phyloP scores from a whole-genome alignment of 371 early-diverging fungal species.

The Mucor indicus region DNA sequence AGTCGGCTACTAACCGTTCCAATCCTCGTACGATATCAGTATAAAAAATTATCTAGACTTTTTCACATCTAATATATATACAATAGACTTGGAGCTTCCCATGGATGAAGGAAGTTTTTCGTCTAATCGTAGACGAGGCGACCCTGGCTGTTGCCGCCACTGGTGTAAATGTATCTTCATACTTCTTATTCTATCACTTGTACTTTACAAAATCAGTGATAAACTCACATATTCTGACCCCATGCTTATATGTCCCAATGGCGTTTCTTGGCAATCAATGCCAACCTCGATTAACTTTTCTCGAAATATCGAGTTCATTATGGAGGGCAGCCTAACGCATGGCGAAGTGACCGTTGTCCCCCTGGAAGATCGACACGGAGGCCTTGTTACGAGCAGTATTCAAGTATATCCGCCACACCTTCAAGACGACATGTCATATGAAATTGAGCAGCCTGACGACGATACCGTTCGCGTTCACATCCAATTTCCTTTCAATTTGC shows the following conservation, averaged over 20 bases:
- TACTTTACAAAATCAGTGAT: constrained; percentile 1
- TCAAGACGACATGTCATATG: constrained; percentile 1
- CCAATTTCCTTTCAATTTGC: too few relatives aligned
- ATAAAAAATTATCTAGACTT: too few relatives aligned
- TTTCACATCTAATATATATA: too few relatives aligned
- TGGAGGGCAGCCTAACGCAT: constrained; percentile 7
- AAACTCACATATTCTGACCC: background rate
- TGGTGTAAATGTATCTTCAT: constrained; percentile 14
- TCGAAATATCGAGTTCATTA: constrained; percentile 3
- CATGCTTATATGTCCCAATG: background rate
- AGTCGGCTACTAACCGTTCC: too few relatives aligned
- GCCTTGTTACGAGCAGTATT: constrained; percentile 1
- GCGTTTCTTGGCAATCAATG: constrained; percentile 6
- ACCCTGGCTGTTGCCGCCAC: constrained; percentile 10
- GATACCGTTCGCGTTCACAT: too few relatives aligned
- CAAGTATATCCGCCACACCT: background rate
- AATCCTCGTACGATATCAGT: too few relatives aligned
- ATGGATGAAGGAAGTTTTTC: too few relatives aligned
- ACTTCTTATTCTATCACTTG: constrained; percentile 4
- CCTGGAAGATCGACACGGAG: constrained; percentile 6
- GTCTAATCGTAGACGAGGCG: background rate
- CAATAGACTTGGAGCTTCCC: too few relatives aligned
- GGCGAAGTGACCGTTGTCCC: constrained; percentile 5
- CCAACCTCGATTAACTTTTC: constrained; percentile 9
- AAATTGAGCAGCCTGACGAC: background rate